Conservation (phyloP, 1,284 basidiomycete species). For the Pseudozyma tsukubaensis region DNA sequence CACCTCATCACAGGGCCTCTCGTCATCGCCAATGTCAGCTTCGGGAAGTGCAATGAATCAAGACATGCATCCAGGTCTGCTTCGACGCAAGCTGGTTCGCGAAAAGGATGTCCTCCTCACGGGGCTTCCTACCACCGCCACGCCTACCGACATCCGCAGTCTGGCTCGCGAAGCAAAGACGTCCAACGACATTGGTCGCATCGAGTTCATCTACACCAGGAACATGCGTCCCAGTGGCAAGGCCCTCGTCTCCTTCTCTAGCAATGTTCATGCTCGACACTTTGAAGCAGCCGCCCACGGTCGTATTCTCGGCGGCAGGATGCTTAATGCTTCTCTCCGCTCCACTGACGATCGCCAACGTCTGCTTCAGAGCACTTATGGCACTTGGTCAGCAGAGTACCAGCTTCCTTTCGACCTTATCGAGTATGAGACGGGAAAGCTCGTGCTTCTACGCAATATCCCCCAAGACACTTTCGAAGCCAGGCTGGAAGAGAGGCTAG, state of each 20-base stretch:
- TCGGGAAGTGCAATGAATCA: background rate
- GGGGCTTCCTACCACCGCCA: conserved; percentile 31
- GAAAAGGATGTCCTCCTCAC: conserved; percentile 31
- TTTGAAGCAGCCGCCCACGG: conserved; percentile 22
- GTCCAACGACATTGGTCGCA: conserved; percentile 25
- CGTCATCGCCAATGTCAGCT: background rate
- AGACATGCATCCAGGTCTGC: background rate
- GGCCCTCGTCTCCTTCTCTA: conserved; percentile 34
- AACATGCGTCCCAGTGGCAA: conserved; percentile 21
- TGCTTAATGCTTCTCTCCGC: conserved; percentile 18
- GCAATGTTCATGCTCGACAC: conserved; percentile 5
- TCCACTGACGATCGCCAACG: background rate
- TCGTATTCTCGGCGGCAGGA: conserved; percentile 30
- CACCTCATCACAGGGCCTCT: background rate
- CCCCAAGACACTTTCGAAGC: conserved; percentile 51
- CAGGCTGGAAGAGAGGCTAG: conserved; percentile 49
- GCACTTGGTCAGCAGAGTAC: conserved; percentile 12
- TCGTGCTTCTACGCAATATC: conserved; percentile 50
- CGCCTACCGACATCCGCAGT: conserved; percentile 33
- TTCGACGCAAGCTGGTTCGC: background rate
- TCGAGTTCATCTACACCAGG: conserved; percentile 39
- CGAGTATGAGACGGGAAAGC: conserved; percentile 42
- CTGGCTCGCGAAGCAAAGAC: conserved; percentile 19
- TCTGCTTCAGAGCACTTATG: conserved; percentile 13
- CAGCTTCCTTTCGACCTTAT: conserved; percentile 43